Base-by-base conservation (phyloP, 495 filamentous ascomycete species). In the Neurospora tetraspora region DNA sequence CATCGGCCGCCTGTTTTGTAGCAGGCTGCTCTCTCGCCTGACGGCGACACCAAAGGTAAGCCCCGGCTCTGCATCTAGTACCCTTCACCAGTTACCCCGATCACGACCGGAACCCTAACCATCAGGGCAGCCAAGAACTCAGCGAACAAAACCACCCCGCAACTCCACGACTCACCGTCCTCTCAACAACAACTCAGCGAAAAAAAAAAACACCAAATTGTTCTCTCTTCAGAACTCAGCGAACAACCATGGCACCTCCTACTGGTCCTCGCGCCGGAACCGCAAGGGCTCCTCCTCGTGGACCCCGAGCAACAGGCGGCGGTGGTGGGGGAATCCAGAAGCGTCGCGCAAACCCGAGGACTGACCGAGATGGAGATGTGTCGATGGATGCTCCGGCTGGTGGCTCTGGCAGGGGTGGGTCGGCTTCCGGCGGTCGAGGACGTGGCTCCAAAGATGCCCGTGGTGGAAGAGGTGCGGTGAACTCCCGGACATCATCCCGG, bases 291-390 rank as follows among this genome's bases (percentile, higher is more conserved):
- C 53, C 53, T 65, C 53, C 53, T 65, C 53, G 53, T 65, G 53
- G 53, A 18, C 53, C 53, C 53, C 53, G 53, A 65, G 53, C 53
- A 18, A 65, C 53, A 31, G 53, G 73, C 69, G 68, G 73, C 71
- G 36, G 36, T 27, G 77, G 78, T 73, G 91, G 91, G 68, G 91
- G 92, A 39, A 92, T 95, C 72, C 86, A 88, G 70, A 96, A 96
- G 85, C 89, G 88, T 70, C 85, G 81, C 23, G 73, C 72, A 42
- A 73, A 79, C 74, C 73, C 82, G 16, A 86, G 88, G 69, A 84
- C 88, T 71, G 93, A 96, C 78, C 88, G 88, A 75, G 93, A 96
- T 85, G 93, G 93, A 16, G 93, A 96, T 81, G 84, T 96, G 45
- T 86, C 89, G 39, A 97, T 96, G 93, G 92, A 89, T 79, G 83